Conservation (phyloP, 2,329 filamentous ascomycete species). For the Fusarium sp. region DNA sequence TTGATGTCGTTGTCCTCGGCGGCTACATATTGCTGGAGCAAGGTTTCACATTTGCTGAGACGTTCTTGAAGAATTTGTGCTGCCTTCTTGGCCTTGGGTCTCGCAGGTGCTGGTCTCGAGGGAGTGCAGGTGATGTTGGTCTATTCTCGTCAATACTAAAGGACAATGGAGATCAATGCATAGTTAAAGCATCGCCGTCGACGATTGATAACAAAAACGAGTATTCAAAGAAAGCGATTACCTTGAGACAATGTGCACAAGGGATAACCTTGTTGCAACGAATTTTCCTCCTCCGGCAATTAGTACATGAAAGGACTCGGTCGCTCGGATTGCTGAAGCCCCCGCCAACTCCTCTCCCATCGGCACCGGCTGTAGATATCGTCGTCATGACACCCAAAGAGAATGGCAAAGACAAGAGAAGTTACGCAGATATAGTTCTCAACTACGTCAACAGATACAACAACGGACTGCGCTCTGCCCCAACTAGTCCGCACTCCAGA, state of each 20-base stretch:
- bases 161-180: too few species aligned
- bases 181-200: too few species aligned
- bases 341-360: not conserved
- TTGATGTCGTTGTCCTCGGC: not conserved
- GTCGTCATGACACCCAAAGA: too few species aligned
- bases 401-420: too few species aligned
- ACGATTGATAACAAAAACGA: too few species aligned
- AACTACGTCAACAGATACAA: not conserved
- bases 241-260: constrained; percentile 10
- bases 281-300: constrained; percentile 7
- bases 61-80: not conserved
- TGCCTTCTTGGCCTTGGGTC: not conserved
- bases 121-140: not conserved
- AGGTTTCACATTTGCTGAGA: not conserved
- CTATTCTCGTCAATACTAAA: not conserved
- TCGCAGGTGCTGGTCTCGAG: not conserved
- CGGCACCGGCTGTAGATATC: too few species aligned
- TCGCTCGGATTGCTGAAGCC: not conserved
- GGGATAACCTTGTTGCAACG: constrained; percentile 1
- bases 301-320: constrained; percentile 7
- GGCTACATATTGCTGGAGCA: not conserved
- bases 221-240: too few species aligned
- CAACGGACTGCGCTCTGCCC: not conserved
- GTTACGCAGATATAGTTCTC: too few species aligned
- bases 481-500: not conserved